Evolutionary conservation across 2,329 filamentous ascomycete genomes (phyloP).

Genomic region (Neurospora sp.): DNA sequence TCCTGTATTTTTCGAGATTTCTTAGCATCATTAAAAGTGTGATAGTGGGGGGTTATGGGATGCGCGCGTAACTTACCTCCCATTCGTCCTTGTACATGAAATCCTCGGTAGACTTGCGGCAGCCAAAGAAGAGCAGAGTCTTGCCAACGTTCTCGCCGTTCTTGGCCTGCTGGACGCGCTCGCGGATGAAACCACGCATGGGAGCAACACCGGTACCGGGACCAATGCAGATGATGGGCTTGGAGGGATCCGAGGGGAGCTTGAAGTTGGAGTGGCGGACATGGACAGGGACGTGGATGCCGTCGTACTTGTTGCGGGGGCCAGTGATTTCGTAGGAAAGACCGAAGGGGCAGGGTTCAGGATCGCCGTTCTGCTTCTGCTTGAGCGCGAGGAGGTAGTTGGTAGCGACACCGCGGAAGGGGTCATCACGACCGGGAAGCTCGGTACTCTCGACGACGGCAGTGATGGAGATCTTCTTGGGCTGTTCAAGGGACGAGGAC

Average conservation of each 20-base stretch:
- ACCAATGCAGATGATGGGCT: slow-evolving; percentile 91
- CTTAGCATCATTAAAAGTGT: slow-evolving; percentile 3
- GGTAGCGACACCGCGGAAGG: slow-evolving; percentile 87
- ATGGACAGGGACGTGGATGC: slow-evolving; percentile 88
- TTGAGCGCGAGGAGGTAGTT: slow-evolving; percentile 94
- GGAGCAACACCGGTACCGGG: slow-evolving; percentile 95
- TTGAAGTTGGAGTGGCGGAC: slow-evolving; percentile 99
- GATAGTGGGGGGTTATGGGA: neutral
- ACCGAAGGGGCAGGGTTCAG: slow-evolving; percentile 70
- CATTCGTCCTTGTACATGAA: slow-evolving; percentile 89
- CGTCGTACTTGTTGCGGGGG: slow-evolving; percentile 93
- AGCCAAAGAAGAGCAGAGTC: slow-evolving; percentile 90
- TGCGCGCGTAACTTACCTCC: slow-evolving; percentile 53
- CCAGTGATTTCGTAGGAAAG: slow-evolving; percentile 79
- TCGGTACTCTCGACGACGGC: slow-evolving; percentile 81
- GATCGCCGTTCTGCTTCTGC: slow-evolving; percentile 89
- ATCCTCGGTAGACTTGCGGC: slow-evolving; percentile 78
- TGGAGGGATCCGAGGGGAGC: slow-evolving; percentile 85
- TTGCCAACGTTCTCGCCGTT: slow-evolving; percentile 75
- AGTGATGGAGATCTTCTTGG: slow-evolving; percentile 90
- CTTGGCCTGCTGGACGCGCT: slow-evolving; percentile 74
- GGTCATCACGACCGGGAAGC: slow-evolving; percentile 64
- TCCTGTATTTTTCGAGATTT: slow-evolving; percentile 39
- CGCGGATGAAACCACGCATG: slow-evolving; percentile 91
- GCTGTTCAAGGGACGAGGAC: slow-evolving; percentile 87